Base-by-base conservation (phyloP, 1,139 yeast genomes). In the Blastobotrys serpentis region DNA sequence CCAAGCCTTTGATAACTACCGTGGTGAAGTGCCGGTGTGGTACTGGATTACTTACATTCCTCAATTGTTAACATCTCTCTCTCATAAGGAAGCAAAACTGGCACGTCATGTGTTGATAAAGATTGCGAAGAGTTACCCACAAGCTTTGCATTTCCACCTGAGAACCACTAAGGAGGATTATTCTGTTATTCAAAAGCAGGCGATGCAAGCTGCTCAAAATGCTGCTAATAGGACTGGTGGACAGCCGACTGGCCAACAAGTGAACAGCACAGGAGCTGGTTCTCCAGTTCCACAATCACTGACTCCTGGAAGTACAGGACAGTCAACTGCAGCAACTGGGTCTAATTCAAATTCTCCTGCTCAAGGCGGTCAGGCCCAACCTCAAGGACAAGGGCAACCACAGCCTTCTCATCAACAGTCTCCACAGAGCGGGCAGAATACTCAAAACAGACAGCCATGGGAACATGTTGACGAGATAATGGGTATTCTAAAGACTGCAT, bases 21-120 rank as follows among this genome's bases (percentile, higher is more conserved):
- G 94, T 55, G 98, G 98, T 17, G 99, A 94, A 56, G 90, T 88
- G 41, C 98, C 98, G 8, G 96, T 90, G 2, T 94, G 99, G 99
- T 92, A 92, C 64, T 94, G 98, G 98, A 88, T 92, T 39, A 88
- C 98, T 0, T 92, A 86, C 60, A 89, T 94, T 59, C 98, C 98
- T 2, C 98, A 94, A 67, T 74, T 94, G 53, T 74, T 94, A 60
- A 84, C 96, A 0, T 84, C 96, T 0, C 74, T 94, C 55, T 86
- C 97, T 2, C 95, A 89, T 58, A 84, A 82, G 59, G 98, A 94
- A 65, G 98, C 96, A 0, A 77, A 82, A 50, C 75, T 88, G 65
- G 96, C 92, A 1, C 82, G 95, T 54, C 92, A 84, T 61, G 85
- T 94, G 44, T 76, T 94, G 64, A 84, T 89, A 44, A 78, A 95